Evolutionary conservation across 805 yeast species (phyloP).

Genomic region (Teunomyces barrocoloradensis): DNA sequence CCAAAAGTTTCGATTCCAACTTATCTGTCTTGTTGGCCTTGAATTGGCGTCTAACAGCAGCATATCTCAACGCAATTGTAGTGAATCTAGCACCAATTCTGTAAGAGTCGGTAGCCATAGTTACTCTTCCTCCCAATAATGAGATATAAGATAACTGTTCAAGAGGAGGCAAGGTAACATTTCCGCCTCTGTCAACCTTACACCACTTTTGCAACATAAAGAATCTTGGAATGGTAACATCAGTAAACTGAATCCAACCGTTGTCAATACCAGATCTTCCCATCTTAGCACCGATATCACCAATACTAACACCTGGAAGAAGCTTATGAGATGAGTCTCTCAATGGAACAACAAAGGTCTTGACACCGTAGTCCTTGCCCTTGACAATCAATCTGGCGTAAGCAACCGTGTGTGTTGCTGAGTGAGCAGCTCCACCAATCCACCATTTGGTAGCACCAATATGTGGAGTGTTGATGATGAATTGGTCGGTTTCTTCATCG

Average conservation of each 20-base stretch:
- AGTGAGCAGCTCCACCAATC: conserved; percentile 51
- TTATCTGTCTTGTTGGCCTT: conserved; percentile 27
- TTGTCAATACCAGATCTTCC: conserved; percentile 50
- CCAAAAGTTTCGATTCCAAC: conserved; percentile 40
- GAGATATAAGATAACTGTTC: conserved; percentile 45
- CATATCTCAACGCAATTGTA: conserved; percentile 45
- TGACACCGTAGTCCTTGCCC: conserved; percentile 46
- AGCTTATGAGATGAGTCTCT: conserved; percentile 42
- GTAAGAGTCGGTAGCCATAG: conserved; percentile 44
- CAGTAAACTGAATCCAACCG: conserved; percentile 48
- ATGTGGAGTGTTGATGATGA: conserved; percentile 45
- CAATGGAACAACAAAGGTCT: conserved; percentile 46
- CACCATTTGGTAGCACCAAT: conserved; percentile 51
- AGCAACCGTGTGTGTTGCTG: conserved; percentile 40
- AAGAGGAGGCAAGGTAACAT: conserved; percentile 42
- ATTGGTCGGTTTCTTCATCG: conserved; percentile 40
- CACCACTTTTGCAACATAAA: conserved; percentile 47
- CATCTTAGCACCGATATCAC: conserved; percentile 49
- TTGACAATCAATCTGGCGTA: conserved; percentile 44
- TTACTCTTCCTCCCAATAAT: conserved; percentile 44
- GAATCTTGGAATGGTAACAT: conserved; percentile 43
- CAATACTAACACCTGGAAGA: conserved; percentile 43
- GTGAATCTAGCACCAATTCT: conserved; percentile 41
- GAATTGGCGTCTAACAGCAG: conserved; percentile 47
- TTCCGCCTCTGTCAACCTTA: conserved; percentile 39